Evolutionary conservation across 2,329 filamentous ascomycete species (phyloP).

Genomic region (Colletotrichum sp.): DNA sequence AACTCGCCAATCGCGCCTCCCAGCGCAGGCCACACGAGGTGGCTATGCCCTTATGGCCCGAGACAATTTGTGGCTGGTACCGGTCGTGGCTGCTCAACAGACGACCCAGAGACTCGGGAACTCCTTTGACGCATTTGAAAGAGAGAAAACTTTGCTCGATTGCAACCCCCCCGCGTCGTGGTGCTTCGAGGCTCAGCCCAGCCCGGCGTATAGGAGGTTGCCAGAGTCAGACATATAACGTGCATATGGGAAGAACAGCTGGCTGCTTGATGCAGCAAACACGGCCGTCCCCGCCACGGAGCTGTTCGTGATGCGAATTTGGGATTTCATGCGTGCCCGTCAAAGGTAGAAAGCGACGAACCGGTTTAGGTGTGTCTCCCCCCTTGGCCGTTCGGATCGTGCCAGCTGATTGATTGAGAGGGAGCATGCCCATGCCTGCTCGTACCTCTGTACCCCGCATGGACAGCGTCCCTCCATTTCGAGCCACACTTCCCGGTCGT

Average conservation of each 20-base stretch:
- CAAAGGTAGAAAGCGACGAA: neutral
- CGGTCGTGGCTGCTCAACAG: neutral
- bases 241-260: neutral
- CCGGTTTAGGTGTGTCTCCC: neutral
- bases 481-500: slow-evolving; percentile 1
- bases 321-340: neutral
- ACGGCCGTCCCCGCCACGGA: neutral
- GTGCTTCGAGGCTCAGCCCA: neutral
- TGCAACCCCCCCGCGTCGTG: neutral
- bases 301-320: neutral
- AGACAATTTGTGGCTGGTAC: slow-evolving; percentile 9
- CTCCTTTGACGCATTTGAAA: neutral
- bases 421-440: slow-evolving; percentile 5
- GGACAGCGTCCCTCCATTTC: neutral
- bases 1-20: slow-evolving; percentile 6
- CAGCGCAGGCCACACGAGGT: neutral
- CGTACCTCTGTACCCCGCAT: slow-evolving; percentile 8
- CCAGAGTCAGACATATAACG: neutral
- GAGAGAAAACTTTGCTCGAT: neutral
- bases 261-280: neutral
- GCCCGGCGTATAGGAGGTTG: neutral
- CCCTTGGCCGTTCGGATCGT: neutral
- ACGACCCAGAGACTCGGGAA: neutral
- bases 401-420: neutral
- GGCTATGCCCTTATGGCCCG: slow-evolving; percentile 5